Conservation (phyloP, 1,284 basidiomycete genomes). For the Malassezia caprae region DNA sequence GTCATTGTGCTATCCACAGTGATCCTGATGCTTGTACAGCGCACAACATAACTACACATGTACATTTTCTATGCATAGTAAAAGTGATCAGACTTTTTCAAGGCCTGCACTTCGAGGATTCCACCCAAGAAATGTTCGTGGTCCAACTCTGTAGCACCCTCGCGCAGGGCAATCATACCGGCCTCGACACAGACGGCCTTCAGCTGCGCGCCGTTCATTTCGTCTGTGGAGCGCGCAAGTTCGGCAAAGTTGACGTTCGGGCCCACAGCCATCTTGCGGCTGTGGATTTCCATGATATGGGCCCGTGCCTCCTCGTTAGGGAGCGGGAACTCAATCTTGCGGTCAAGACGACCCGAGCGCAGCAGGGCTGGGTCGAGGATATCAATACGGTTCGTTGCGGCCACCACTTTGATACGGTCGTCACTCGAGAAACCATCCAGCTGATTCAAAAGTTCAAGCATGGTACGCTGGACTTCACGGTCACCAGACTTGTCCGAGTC, state of each 20-base stretch:
- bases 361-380: conserved; percentile 75
- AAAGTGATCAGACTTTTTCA: conserved; percentile 47
- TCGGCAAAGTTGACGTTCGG: conserved; percentile 67
- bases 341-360: conserved; percentile 64
- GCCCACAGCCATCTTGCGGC: conserved; percentile 80
- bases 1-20: conserved; percentile 9
- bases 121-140: conserved; percentile 48
- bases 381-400: conserved; percentile 96
- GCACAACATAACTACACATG: background rate
- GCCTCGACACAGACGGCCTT: conserved; percentile 68
- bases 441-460: conserved; percentile 93
- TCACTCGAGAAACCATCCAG: conserved; percentile 76
- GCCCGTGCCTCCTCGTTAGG: conserved; percentile 66
- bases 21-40: conserved; percentile 15
- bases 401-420: conserved; percentile 96
- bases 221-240: conserved; percentile 63
- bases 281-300: conserved; percentile 67
- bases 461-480: conserved; percentile 95
- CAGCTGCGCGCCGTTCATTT: conserved; percentile 62
- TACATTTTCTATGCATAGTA: conserved; percentile 25
- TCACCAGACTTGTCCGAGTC: conserved; percentile 96
- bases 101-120: conserved; percentile 47
- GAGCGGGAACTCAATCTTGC: conserved; percentile 71
- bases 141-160: conserved; percentile 62
- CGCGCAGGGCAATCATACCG: conserved; percentile 92